phyloP scores from a whole-genome alignment of 768 basidiomycete species.

The Pisolithus sp. region DNA sequence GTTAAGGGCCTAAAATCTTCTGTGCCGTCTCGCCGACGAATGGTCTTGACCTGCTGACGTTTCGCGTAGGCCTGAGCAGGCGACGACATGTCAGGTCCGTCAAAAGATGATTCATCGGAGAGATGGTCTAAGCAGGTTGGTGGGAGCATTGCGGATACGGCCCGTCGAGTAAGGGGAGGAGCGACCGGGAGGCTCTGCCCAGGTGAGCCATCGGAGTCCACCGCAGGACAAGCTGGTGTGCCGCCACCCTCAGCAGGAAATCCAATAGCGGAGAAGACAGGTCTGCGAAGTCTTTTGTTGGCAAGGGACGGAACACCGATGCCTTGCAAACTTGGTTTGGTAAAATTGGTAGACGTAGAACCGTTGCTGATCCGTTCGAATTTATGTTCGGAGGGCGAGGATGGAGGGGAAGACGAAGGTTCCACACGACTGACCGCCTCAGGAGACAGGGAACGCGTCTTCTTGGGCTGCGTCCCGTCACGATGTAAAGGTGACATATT shows the following conservation, averaged over 20 bases:
- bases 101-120: constrained; percentile 50
- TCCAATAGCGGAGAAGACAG: constrained; percentile 59
- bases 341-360: constrained; percentile 32
- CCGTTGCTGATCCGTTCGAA: constrained; percentile 37
- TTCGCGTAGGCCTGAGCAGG: constrained; percentile 78
- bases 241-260: constrained; percentile 36
- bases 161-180: constrained; percentile 55
- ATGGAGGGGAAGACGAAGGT: constrained; percentile 45
- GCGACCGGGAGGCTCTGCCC: constrained; percentile 24
- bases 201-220: constrained; percentile 26
- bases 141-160: constrained; percentile 67
- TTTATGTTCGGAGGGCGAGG: constrained; percentile 43
- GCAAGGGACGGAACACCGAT: constrained; percentile 49
- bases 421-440: constrained; percentile 35
- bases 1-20: constrained; percentile 73
- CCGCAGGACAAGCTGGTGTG: constrained; percentile 39
- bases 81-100: constrained; percentile 63
- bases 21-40: constrained; percentile 74
- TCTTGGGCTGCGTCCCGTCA: constrained; percentile 36
- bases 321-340: constrained; percentile 47
- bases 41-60: constrained; percentile 70
- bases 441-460: constrained; percentile 57
- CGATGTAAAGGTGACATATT: constrained; percentile 45
- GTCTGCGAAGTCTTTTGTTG: constrained; percentile 57
- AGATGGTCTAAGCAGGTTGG: constrained; percentile 38